A percentile compares a stretch with the other conserved stretches of the same genome.
These are phyloP conservation scores for Boletellus deceptivus DNA, from an alignment of 1,284 basidiomycete genomes.

Conservation along the genomic window DNA sequence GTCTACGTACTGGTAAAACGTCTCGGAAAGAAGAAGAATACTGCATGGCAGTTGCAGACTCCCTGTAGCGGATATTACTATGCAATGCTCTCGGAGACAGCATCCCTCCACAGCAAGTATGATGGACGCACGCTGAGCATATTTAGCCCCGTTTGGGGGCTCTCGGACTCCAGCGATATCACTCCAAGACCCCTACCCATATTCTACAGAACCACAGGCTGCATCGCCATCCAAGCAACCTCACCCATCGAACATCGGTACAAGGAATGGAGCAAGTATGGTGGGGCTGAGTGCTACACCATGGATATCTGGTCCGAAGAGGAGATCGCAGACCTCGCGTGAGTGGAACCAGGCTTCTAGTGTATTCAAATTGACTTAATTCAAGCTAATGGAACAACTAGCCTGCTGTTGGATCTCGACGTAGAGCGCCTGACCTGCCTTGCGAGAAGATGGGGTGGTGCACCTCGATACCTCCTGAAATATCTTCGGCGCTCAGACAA, in stretches of 20 bases:
- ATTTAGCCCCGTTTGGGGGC: background rate
- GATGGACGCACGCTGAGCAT: background rate
- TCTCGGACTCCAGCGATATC: background rate
- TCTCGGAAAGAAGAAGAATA: background rate
- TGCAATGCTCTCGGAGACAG: background rate
- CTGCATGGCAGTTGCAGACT: background rate
- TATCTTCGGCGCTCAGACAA: no score
- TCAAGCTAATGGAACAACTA: background rate
- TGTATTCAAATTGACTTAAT: no score
- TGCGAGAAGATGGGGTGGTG: background rate
- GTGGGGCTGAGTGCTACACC: background rate
- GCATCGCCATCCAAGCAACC: background rate
- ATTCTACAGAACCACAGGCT: background rate
- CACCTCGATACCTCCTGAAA: background rate
- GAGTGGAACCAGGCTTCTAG: background rate
- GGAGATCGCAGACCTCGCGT: constrained; percentile 1
- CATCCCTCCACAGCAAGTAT: background rate
- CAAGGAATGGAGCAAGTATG: background rate
- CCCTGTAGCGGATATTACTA: background rate
- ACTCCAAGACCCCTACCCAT: background rate
- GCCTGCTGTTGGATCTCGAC: background rate
- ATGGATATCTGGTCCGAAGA: constrained; percentile 5
- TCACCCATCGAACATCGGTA: background rate
- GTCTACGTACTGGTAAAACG: background rate
- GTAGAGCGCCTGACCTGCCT: background rate